Percentiles rank a stretch among this genome's conserved stretches.
These are phyloP conservation scores for Cryptococcus maquisensis DNA, from an alignment of 1,284 basidiomycete species.

Conservation along the genomic window DNA sequence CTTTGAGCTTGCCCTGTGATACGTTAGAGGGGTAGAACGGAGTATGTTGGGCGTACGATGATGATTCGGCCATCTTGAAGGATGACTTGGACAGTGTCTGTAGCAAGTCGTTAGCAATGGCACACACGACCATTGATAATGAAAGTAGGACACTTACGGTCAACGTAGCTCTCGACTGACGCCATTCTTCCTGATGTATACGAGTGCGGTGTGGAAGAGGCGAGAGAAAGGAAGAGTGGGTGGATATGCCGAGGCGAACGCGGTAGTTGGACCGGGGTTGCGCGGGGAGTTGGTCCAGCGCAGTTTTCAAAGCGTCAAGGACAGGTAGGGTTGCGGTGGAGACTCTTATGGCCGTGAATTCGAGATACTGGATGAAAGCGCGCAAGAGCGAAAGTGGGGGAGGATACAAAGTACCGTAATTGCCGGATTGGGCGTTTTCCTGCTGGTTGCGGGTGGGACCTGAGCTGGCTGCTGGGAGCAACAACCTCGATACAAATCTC, in stretches of 20 bases:
- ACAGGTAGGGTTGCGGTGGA: background rate
- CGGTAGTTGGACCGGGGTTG: background rate
- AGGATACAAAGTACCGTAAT: background rate
- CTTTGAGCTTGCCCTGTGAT: slow-evolving; percentile 75
- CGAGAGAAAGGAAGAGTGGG: background rate
- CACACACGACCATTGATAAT: background rate
- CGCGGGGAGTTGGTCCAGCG: background rate
- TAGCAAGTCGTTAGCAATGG: background rate
- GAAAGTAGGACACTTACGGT: slow-evolving; percentile 29
- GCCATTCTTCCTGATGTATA: slow-evolving; percentile 24
- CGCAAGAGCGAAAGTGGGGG: background rate
- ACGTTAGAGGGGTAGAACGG: background rate
- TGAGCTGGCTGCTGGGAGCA: background rate
- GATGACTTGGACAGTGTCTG: slow-evolving; percentile 48
- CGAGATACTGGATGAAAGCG: too few relatives aligned
- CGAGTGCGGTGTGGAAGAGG: background rate
- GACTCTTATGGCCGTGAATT: too few relatives aligned
- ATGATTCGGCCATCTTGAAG: slow-evolving; percentile 49
- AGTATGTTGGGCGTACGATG: slow-evolving; percentile 31
- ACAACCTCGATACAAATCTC: background rate
- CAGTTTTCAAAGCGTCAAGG: background rate
- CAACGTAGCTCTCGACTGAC: slow-evolving; percentile 41
- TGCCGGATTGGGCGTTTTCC: background rate
- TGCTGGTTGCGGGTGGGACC: background rate
- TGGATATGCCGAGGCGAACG: background rate